phyloP scores from a whole-genome alignment of 176 grass and related monocot species.

The Hyparrhenia diplandra region DNA sequence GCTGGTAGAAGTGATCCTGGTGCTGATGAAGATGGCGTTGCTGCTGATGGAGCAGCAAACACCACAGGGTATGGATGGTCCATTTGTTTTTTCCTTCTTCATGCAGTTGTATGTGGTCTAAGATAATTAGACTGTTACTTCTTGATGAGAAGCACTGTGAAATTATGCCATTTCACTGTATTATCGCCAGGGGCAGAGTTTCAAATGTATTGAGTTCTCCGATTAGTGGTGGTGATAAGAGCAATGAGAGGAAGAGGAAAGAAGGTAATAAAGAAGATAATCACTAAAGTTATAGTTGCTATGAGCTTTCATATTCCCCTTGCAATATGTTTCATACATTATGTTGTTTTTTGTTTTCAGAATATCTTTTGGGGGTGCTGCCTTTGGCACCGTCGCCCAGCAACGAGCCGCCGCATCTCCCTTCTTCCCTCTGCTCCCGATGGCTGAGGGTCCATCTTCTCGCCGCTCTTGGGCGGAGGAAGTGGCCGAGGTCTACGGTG shows the following conservation, averaged over 20 bases:
- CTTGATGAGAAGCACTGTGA: background rate
- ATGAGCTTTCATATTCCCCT: background rate
- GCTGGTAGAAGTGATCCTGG: background rate
- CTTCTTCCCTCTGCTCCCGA: no score
- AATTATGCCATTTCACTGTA: background rate
- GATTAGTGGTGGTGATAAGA: background rate
- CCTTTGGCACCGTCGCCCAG: no score
- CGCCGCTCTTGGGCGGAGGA: no score
- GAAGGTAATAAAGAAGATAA: background rate
- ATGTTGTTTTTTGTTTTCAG: background rate
- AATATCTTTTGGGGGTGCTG: no score
- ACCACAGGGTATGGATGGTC: background rate
- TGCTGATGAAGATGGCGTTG: no score
- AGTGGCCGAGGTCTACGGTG: no score
- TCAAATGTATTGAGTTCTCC: background rate
- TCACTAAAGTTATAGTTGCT: background rate
- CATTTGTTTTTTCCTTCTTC: background rate
- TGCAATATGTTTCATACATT: background rate
- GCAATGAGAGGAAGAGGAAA: no score
- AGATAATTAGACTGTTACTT: background rate
- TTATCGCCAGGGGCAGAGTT: background rate
- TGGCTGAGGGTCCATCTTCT: no score
- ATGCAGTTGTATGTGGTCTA: background rate
- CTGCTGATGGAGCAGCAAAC: background rate
- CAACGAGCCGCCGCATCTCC: no score